Evolutionary conservation across 169 alveolate species (phyloP), one percentile per base, ranked within the genome.

Genomic region (Plasmodium falciparum): DNA sequence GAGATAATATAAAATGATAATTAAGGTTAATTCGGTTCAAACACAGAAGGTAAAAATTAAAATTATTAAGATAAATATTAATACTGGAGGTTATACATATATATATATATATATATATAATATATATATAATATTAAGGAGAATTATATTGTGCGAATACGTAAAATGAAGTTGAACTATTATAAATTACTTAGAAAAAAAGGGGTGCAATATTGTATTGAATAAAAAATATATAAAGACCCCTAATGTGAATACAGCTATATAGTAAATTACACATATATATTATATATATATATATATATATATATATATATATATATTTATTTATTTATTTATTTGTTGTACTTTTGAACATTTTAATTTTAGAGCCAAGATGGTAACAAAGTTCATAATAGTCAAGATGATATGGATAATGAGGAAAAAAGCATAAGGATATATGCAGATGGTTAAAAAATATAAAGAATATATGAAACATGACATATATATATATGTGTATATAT

Each of bases 1-100:
- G 90, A 80, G 58, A 52, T 80, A 80, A 80, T 80, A 62, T 80
- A 80, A 80, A 80, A 80, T 80, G 90, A 69, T 75, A 75, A 63
- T 67, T 80, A 80, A 80, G 49, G 90, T 56, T 47, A 52, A 67
- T 72, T 66, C 90, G 90, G 76, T 72, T 80, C 80, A 80, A 80
- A 67, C 49, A 5, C 70, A 43, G 83, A 83, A 80, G 90, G 90
- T 80, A 80, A 80, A 72, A 67, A 47, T 8, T 20, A 61, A 74
- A 26, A 61, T 20, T 39, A 39, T 39, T 39, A 39, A 5, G 47
- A 39, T 39, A 39, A 39, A 39, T 39, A 39, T 39, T 39, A 39
- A 39, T 39, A 39, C 11, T 39, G 47, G 11, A 39, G 3, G 5
- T 22, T 73, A 50, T 50, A 22, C 20, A 29, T 1, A 54, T 33